phyloP scores from a whole-genome alignment of 1,284 basidiomycete species.

The Paramarasmius palmivorus region DNA sequence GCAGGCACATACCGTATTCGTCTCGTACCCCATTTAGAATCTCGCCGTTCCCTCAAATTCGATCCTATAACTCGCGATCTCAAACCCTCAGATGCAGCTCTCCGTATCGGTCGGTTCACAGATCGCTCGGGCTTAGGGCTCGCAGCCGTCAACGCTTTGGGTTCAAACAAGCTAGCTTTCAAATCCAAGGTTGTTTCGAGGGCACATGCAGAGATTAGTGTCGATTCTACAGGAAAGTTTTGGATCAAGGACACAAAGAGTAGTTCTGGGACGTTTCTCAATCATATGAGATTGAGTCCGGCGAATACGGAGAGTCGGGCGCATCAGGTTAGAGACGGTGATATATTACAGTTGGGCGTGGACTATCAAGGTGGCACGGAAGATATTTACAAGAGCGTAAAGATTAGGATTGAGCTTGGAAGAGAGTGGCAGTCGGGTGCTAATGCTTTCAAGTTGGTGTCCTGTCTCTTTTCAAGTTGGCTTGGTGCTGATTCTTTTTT shows the following conservation, averaged over 20 bases:
- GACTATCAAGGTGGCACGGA: slow-evolving; percentile 98
- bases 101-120: slow-evolving; percentile 16
- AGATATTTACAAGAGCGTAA: slow-evolving; percentile 97
- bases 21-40: slow-evolving; percentile 17
- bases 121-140: slow-evolving; percentile 42
- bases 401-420: slow-evolving; percentile 92
- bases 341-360: slow-evolving; percentile 94
- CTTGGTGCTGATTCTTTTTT: slow-evolving; percentile 7
- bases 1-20: slow-evolving; percentile 3
- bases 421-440: slow-evolving; percentile 87
- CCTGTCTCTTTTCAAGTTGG: slow-evolving; percentile 6
- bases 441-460: slow-evolving; percentile 93
- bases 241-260: slow-evolving; percentile 91
- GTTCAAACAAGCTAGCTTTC: slow-evolving; percentile 89
- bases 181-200: slow-evolving; percentile 95
- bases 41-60: slow-evolving; percentile 14
- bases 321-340: slow-evolving; percentile 88
- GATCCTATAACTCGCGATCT: slow-evolving; percentile 15
- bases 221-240: slow-evolving; percentile 66
- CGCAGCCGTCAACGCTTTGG: slow-evolving; percentile 68
- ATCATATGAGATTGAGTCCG: slow-evolving; percentile 87
- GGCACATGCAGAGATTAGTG: slow-evolving; percentile 95
- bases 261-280: slow-evolving; percentile 93
- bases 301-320: slow-evolving; percentile 84
- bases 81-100: slow-evolving; percentile 8